A percentile compares a stretch with the other conserved stretches of the same genome.
These are phyloP conservation scores for Coemansia sp. DNA, from an alignment of 192 early-diverging fungal species.

Conservation along the genomic window DNA sequence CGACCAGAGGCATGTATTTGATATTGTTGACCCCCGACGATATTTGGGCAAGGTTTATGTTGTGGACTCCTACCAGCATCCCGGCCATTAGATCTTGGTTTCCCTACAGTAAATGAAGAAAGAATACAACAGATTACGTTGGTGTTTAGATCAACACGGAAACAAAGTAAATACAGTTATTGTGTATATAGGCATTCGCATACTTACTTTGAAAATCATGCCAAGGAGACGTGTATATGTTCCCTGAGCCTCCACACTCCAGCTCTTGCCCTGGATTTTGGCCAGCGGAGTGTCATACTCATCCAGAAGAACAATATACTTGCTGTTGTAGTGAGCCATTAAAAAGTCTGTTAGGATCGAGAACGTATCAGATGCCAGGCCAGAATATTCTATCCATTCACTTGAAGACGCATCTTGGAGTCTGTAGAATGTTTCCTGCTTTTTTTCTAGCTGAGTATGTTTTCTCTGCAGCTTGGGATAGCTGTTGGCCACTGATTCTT, in stretches of 20 bases:
- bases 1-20: neutral
- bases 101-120: slow-evolving; percentile 9
- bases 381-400: neutral
- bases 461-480: neutral
- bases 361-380: neutral
- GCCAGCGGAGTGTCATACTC: slow-evolving; percentile 12
- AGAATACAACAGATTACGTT: neutral
- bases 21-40: slow-evolving; percentile 14
- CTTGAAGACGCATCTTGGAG: neutral
- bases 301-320: slow-evolving; percentile 14
- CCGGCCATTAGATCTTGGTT: neutral
- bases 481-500: neutral
- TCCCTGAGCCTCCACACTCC: neutral
- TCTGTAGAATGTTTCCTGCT: neutral
- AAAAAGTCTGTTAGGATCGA: neutral
- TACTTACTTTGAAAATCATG: slow-evolving; percentile 20
- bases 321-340: neutral
- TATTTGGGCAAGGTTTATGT: neutral
- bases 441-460: neutral
- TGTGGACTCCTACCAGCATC: slow-evolving; percentile 13
- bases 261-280: neutral
- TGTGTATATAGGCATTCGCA: neutral
- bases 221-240: neutral
- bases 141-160: neutral
- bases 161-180: neutral